Base-by-base conservation (phyloP, 2,329 filamentous ascomycete genomes). In the Cladorrhinum sp. region DNA sequence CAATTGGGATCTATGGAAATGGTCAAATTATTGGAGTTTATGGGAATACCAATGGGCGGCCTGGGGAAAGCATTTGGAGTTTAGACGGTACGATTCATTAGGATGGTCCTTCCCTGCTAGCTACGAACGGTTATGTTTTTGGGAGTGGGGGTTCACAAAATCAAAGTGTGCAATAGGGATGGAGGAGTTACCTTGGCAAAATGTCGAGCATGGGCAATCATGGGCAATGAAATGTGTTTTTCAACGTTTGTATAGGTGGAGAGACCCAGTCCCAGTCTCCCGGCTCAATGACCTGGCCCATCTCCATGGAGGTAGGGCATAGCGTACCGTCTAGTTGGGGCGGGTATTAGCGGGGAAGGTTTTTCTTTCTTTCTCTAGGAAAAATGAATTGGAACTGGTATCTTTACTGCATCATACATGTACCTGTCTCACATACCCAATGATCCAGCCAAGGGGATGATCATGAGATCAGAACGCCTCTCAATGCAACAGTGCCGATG, bases 11-110 rank as follows among this genome's bases (percentile, higher is more conserved):
- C 58, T 58, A 30, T 26, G 55, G 50, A 28, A 46, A 5, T 20
- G 54, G 49, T 62, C 56, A 54, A 42, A 51, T 62, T 60, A 60
- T 30, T 55, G 65, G 62, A 65, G 63, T 66, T 65, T 46, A 58
- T 30, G 62, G 54, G 62, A 55, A 65, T 64, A 64, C 64, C 63
- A 64, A 55, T 51, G 18, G 56, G 63, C 49, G 55, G 58, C 52
- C 53, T 46, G 60, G 12, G 59, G 39, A 57, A 55, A 58, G 57
- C 55, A 61, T 51, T 58, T 24, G 64, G 66, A 64, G 64, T 65
- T 67, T 55, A 64, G 49, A 58, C 20, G 63, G 62, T 46, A 58
- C 49, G 56, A 59, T 33, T 59, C 53, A 58, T 61, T 26, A 55
- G 60, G 55, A 55, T 60, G 58, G 20, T 60, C 33, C 58, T 54